Base-by-base conservation (phyloP, 345 rosid species). In the Raphanus sativus region DNA sequence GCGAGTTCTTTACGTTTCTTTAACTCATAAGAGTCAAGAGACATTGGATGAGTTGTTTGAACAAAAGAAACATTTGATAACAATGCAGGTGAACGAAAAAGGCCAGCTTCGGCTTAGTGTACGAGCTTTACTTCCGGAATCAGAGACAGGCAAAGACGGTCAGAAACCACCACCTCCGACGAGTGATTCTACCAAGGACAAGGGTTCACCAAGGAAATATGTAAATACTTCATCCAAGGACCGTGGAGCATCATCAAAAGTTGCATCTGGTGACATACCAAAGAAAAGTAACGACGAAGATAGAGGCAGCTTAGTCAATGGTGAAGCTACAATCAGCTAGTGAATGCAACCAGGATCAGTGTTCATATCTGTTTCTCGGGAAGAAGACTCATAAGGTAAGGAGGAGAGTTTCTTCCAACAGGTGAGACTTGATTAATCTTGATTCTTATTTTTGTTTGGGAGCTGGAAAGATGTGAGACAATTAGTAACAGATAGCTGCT, bases 41-140 rank as follows among this genome's bases (percentile, higher is more conserved):
- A 65, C 28, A 30, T n/a, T 50, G 55, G 55, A n/a, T 26, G 48
- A 17, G 61, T 67, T 67, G 64, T 69, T 4, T 73, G 66, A 79
- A 79, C 71, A 45, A 71, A 28, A 64, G 34, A 78, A 64, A 56
- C 74, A 7, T 45, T 52, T 52, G 72, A 25, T 29, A 63, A 42
- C 4, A 42, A 77, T 79, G 33, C 86, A 94, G 98, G 87, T 95
- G 76, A 92, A 92, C 69, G 93, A 85, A 56, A 95, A 95, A 81
- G 99, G 99, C 52, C 99, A 95, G 81, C 96, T 95, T 76, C 91
- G 97, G 42, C 93, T 92, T 58, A 95, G 99, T 80, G 96, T 89
- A 36, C 78, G 82, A 56, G 96, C 97, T 36, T 86, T 95, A 73
- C 92, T 91, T 78, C 94, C 97, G 65, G 96, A 88, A 48, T 40